Percentiles rank a stretch among this genome's conserved stretches.
Evolutionary conservation across 2,329 filamentous ascomycete genomes (phyloP).

Genomic region (Colletotrichum sp.): DNA sequence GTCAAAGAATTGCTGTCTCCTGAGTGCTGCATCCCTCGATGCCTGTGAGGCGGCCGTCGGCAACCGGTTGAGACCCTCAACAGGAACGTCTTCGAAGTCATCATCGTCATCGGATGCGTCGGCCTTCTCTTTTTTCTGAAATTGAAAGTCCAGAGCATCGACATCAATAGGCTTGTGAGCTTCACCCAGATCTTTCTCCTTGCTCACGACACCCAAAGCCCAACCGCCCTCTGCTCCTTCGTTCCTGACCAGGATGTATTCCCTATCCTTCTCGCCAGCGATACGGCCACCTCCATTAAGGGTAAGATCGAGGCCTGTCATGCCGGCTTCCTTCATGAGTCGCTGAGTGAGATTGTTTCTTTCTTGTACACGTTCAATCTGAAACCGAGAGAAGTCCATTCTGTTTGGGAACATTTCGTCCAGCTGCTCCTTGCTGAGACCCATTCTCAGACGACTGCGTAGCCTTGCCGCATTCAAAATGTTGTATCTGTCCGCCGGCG

Average conservation of each 20-base stretch:
- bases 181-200: constrained; percentile 79
- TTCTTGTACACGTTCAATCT: constrained; percentile 92
- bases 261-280: constrained; percentile 84
- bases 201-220: constrained; percentile 92
- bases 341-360: constrained; percentile 94
- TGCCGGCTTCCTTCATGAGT: constrained; percentile 92
- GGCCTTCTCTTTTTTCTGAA: constrained; percentile 62
- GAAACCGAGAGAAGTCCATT: constrained; percentile 96
- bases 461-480: constrained; percentile 94
- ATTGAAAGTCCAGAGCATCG: constrained; percentile 68
- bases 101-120: constrained; percentile 70
- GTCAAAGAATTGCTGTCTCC: background rate
- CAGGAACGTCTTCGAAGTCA: constrained; percentile 91
- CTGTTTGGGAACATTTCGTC: constrained; percentile 97
- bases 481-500: constrained; percentile 91
- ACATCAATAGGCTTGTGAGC: constrained; percentile 92
- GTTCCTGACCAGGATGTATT: constrained; percentile 97
- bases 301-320: constrained; percentile 78
- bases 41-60: constrained; percentile 43
- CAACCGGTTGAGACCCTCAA: constrained; percentile 85
- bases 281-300: constrained; percentile 67
- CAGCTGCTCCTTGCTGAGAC: constrained; percentile 93
- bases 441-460: constrained; percentile 90
- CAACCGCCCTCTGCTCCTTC: constrained; percentile 94
- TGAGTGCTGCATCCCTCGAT: background rate